Conservation (phyloP, 2,329 filamentous ascomycete species). For the Talaromyces pinophilus region DNA sequence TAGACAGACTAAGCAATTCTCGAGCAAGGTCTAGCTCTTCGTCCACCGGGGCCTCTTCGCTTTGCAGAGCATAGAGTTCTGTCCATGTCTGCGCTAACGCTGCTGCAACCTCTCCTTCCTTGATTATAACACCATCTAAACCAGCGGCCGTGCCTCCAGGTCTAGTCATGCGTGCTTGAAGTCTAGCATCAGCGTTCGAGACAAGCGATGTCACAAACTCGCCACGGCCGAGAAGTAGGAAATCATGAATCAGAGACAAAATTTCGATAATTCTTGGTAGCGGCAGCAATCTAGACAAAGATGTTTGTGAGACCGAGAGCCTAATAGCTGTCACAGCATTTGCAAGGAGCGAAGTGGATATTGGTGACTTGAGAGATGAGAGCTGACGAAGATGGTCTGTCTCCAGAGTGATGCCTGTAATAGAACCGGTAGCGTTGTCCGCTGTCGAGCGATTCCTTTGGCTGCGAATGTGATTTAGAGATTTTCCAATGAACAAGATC, state of each 20-base stretch:
- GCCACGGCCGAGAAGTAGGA: conserved; percentile 81
- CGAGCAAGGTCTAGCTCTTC: conserved; percentile 81
- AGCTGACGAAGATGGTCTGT: conserved; percentile 57
- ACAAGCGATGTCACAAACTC: conserved; percentile 90
- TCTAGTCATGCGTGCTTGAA: conserved; percentile 71
- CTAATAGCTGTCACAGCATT: conserved; percentile 74
- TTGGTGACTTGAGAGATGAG: conserved; percentile 68
- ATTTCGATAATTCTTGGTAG: conserved; percentile 73
- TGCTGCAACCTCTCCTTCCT: conserved; percentile 81
- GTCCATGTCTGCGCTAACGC: conserved; percentile 78
- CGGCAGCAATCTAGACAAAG: conserved; percentile 78
- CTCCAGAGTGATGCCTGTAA: conserved; percentile 62
- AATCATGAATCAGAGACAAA: conserved; percentile 76
- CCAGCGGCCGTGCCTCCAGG: conserved; percentile 50
- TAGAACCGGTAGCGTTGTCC: conserved; percentile 38
- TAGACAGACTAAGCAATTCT: conserved; percentile 68
- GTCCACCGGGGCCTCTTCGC: conserved; percentile 71
- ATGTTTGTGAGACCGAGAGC: conserved; percentile 77
- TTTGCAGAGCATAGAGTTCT: conserved; percentile 72
- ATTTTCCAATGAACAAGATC: conserved; percentile 87
- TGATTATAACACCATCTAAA: conserved; percentile 68
- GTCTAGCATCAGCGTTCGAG: conserved; percentile 77
- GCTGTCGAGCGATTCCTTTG: conserved; percentile 41
- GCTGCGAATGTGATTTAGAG: conserved; percentile 77
- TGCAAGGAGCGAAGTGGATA: conserved; percentile 70